Evolutionary conservation across 1,284 basidiomycete species (phyloP).

Genomic region (Trichosporon ovoides): DNA sequence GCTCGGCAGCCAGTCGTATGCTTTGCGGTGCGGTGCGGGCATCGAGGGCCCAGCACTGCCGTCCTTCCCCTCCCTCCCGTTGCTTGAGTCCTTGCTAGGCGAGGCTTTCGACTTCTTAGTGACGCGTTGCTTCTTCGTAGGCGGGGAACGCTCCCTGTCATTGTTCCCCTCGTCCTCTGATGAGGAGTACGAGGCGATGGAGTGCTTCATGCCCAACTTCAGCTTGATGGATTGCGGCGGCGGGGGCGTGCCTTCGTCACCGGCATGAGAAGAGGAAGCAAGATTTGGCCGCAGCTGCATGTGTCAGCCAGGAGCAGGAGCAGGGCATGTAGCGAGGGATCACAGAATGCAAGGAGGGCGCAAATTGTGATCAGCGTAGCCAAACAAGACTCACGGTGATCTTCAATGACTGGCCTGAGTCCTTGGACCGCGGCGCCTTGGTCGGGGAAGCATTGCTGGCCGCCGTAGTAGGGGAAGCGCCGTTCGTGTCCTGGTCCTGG

Average conservation of each 20-base stretch:
- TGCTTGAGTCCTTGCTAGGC: not conserved
- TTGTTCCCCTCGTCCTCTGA: conserved; percentile 28
- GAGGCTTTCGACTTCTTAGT: not conserved
- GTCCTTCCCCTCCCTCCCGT: conserved; percentile 2
- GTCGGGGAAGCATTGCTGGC: not conserved
- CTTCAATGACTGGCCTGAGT: conserved; percentile 6
- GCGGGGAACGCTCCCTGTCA: conserved; percentile 11
- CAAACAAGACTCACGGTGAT: conserved; percentile 3
- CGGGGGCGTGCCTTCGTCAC: conserved; percentile 22
- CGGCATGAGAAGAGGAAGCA: not conserved
- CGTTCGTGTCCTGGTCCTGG: not conserved
- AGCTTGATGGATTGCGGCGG: conserved; percentile 39
- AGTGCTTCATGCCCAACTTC: conserved; percentile 32
- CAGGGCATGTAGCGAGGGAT: too few species aligned
- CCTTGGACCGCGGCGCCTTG: not conserved
- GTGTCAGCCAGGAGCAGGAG: not conserved
- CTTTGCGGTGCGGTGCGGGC: conserved; percentile 27
- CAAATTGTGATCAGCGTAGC: not conserved
- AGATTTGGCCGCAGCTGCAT: not conserved
- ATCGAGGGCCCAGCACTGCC: conserved; percentile 1
- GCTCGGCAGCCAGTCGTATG: conserved; percentile 43
- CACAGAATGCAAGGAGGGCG: too few species aligned
- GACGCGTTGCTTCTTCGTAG: conserved; percentile 12
- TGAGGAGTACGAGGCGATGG: conserved; percentile 28
- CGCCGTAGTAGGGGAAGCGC: not conserved